Percentiles rank a stretch among this genome's conserved stretches.
These are phyloP conservation scores for Suillus cothurnatus DNA, from an alignment of 768 basidiomycete species.

Conservation along the genomic window DNA sequence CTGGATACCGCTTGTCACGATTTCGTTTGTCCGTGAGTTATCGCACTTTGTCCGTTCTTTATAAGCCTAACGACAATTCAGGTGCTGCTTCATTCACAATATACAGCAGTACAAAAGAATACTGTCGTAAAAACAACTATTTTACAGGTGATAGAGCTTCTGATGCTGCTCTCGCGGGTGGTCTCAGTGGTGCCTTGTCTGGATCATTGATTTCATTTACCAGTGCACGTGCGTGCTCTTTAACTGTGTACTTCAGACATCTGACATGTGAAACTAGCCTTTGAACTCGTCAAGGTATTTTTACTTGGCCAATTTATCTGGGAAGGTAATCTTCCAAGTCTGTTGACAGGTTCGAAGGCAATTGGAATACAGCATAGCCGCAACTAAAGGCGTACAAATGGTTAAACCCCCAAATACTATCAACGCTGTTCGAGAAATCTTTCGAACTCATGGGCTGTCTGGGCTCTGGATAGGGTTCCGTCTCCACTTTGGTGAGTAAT, in stretches of 20 bases:
- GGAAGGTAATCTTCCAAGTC: slow-evolving; percentile 8
- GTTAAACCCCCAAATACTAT: slow-evolving; percentile 77
- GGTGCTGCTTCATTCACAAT: slow-evolving; percentile 92
- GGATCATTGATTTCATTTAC: slow-evolving; percentile 88
- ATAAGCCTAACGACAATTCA: slow-evolving; percentile 30
- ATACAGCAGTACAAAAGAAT: slow-evolving; percentile 82
- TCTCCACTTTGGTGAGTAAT: slow-evolving; percentile 74
- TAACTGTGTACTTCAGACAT: slow-evolving; percentile 19
- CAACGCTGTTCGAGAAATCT: slow-evolving; percentile 80
- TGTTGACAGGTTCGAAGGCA: slow-evolving; percentile 78
- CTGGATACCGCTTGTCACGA: slow-evolving; percentile 92
- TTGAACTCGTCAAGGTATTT: slow-evolving; percentile 91
- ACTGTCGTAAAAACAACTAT: slow-evolving; percentile 58
- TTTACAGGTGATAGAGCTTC: slow-evolving; percentile 59
- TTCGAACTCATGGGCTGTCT: slow-evolving; percentile 56
- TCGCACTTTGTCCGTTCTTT: slow-evolving; percentile 9
- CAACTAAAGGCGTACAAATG: slow-evolving; percentile 70
- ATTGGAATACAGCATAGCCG: slow-evolving; percentile 89
- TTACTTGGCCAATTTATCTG: slow-evolving; percentile 6
- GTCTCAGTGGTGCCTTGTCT: slow-evolving; percentile 84
- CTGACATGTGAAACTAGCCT: slow-evolving; percentile 48
- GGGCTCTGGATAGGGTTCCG: slow-evolving; percentile 85
- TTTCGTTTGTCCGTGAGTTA: slow-evolving; percentile 91
- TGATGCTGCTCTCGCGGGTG: slow-evolving; percentile 77
- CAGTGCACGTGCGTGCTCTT: slow-evolving; percentile 74